Evolutionary conservation across 768 basidiomycete genomes (phyloP).

Genomic region (Gloeopeniophorella convolvens): DNA sequence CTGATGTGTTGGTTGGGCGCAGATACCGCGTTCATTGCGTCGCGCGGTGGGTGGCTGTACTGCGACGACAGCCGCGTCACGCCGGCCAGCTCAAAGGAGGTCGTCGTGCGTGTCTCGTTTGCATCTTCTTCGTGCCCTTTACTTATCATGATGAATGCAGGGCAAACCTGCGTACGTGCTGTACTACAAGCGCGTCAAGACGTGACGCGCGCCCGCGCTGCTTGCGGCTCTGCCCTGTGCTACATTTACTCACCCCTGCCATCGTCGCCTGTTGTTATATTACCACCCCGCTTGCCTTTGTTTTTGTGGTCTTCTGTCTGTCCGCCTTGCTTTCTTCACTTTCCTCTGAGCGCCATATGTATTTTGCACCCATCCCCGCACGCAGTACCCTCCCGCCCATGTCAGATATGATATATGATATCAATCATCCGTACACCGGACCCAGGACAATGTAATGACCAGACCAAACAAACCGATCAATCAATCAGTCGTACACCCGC

Average conservation of each 20-base stretch:
- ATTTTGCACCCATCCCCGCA: conserved; percentile 19
- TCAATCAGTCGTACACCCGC: conserved; percentile 8
- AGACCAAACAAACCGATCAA: too few species aligned
- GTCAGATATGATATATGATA: conserved; percentile 9
- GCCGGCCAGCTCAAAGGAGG: conserved; percentile 65
- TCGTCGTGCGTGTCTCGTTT: conserved; percentile 55
- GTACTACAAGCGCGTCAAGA: conserved; percentile 59
- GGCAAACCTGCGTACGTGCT: conserved; percentile 69
- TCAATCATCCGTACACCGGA: conserved; percentile 21
- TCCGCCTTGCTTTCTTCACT: not conserved
- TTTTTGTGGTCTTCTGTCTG: not conserved
- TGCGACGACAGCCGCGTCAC: conserved; percentile 91
- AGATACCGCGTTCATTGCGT: conserved; percentile 94
- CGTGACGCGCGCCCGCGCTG: conserved; percentile 10
- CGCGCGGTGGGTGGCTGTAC: conserved; percentile 83
- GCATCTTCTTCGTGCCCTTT: not conserved
- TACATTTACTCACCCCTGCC: conserved; percentile 1
- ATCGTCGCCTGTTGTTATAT: too few species aligned
- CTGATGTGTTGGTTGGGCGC: conserved; percentile 4
- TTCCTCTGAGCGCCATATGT: conserved; percentile 14
- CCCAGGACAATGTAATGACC: conserved; percentile 23
- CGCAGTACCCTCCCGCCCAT: too few species aligned
- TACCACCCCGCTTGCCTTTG: too few species aligned
- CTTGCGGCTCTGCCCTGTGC: too few species aligned
- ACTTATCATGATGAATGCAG: conserved; percentile 35